A percentile compares a stretch with the other conserved stretches of the same genome.
Evolutionary conservation across 371 early-diverging fungal genomes (phyloP).

Genomic region (Mucor plumbeus): DNA sequence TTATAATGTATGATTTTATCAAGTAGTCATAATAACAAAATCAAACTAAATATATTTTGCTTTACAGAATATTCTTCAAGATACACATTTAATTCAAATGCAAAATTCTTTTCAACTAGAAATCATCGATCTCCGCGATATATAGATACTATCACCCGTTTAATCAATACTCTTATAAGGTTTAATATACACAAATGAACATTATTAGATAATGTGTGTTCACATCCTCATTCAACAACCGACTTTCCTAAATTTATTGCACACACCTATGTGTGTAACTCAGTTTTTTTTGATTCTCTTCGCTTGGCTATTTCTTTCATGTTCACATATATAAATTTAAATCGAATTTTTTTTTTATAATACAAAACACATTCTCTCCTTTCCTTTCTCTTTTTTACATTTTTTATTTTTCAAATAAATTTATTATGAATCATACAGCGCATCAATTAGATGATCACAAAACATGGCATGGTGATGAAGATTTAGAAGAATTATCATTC

Average conservation of each 20-base stretch:
- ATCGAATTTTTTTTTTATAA: neutral
- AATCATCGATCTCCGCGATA: slow-evolving; percentile 12
- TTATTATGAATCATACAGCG: slow-evolving; percentile 9
- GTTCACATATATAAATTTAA: neutral
- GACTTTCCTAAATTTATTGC: too few relatives aligned
- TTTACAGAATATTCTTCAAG: neutral
- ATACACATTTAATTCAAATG: neutral
- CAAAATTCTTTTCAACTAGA: neutral
- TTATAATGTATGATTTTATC: slow-evolving; percentile 6
- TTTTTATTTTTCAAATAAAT: slow-evolving; percentile 3
- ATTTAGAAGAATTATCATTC: slow-evolving; percentile 22
- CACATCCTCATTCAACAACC: neutral
- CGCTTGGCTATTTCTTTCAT: neutral
- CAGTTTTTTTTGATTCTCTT: neutral
- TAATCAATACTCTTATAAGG: neutral
- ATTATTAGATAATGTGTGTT: neutral
- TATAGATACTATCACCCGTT: slow-evolving; percentile 3
- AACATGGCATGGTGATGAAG: slow-evolving; percentile 21
- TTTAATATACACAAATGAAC: neutral
- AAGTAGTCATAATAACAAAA: neutral
- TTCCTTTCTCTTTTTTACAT: slow-evolving; percentile 3
- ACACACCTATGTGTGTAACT: neutral
- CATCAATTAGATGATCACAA: slow-evolving; percentile 15
- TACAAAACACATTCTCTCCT: neutral
- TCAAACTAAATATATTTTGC: neutral